Base-by-base conservation (phyloP, 2,329 filamentous ascomycete genomes). In the Aureobasidium sp. region DNA sequence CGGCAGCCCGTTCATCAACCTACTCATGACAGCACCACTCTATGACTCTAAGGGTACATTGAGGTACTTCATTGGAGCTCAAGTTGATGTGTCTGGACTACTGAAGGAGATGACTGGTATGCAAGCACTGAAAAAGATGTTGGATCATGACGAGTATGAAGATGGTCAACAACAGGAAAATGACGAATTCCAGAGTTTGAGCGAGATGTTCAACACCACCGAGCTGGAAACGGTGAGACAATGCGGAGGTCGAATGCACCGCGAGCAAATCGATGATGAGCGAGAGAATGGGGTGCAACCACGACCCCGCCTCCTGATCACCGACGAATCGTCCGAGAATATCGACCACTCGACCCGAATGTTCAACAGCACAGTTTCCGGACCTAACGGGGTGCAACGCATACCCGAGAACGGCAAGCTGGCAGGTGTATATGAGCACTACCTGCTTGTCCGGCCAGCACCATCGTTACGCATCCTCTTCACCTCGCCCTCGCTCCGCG, bases 1-100 rank as follows among this genome's bases (percentile, higher is more conserved):
- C 66, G 87, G 87, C 0, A 87, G 85, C 0, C 86, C 86, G 0
- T 90, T 90, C 68, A 86, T 90, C 80, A 91, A 90, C 63, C 77
- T 91, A 2, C 77, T 90, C 25, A 88, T 89, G 84, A 81, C 83
- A n/a, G 84, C 87, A 1, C 87, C 87, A 0, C 74, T 90, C 0
- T 81, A 84, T 64, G 87, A 90, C 67, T 86, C 81, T 46, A 79
- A 82, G 19, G 87, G 87, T 2, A 77, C 78, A 0, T 78, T 88
- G 1, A 80, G 86, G 29, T 90, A 90, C 69, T 84, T 84, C 67
- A 83, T 90, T 59, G 87, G 87, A 25, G 86, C 86, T 0, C 86
- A 90, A 68, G 82, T 90, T 29, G 87, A 90, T 63, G 79, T 90
- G 6, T 87, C 84, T 1, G 84, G 85, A 3, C 77, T 90, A 0